These are phyloP conservation scores for Chlorella sp. DNA, from an alignment of 139 green algal genomes.

Conservation along the genomic window DNA sequence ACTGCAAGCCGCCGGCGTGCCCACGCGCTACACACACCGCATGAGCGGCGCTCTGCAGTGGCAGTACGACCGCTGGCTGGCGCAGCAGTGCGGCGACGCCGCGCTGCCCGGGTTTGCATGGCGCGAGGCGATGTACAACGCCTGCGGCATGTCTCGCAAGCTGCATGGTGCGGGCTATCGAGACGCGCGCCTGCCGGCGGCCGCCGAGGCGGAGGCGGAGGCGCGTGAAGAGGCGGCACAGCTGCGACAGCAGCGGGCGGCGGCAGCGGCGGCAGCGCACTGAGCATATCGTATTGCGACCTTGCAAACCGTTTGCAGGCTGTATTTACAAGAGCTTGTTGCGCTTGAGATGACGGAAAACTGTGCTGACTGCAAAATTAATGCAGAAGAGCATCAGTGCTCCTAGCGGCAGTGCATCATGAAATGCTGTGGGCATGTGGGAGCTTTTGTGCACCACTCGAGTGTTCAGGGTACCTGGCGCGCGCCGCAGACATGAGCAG, in stretches of 20 bases:
- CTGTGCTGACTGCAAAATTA: too few relatives aligned
- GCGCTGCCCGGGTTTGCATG: slow-evolving; percentile 21
- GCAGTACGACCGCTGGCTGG: slow-evolving; percentile 53
- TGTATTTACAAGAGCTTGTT: too few relatives aligned
- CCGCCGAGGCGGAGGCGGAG: not conserved
- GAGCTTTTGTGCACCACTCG: too few relatives aligned
- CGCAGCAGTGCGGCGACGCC: slow-evolving; percentile 18
- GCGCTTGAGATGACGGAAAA: too few relatives aligned
- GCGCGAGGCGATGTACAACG: slow-evolving; percentile 49
- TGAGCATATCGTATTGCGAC: too few relatives aligned
- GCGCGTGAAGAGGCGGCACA: not conserved
- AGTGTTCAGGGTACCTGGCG: too few relatives aligned
- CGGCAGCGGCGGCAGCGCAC: too few relatives aligned
- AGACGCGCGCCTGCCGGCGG: not conserved
- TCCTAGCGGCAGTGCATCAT: not conserved
- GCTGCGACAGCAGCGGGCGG: not conserved
- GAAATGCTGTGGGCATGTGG: not conserved
- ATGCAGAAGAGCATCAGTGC: too few relatives aligned
- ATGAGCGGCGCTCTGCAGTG: slow-evolving; percentile 50
- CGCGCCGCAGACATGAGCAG: too few relatives aligned
- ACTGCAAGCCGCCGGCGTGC: slow-evolving; percentile 10
- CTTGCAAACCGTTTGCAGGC: too few relatives aligned
- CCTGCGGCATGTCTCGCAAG: slow-evolving; percentile 7
- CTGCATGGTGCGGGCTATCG: not conserved
- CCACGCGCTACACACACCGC: slow-evolving; percentile 49